phyloP scores from a whole-genome alignment of 148 eudicot genomes.

The Chenopodium quinoa region DNA sequence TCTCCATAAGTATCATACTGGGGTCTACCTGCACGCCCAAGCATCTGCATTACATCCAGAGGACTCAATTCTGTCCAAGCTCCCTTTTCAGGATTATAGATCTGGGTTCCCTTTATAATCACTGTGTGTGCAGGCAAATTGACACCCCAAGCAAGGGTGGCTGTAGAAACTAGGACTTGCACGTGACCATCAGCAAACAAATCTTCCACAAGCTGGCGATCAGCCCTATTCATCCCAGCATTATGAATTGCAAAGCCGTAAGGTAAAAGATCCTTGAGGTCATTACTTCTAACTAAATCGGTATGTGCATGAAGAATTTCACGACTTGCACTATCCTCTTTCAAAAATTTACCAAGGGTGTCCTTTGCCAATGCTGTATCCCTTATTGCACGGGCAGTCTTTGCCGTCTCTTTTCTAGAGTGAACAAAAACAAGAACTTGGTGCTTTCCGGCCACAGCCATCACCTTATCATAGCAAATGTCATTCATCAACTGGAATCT shows the following conservation, averaged over 20 bases:
- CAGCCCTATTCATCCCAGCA: slow-evolving; percentile 81
- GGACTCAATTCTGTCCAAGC: slow-evolving; percentile 86
- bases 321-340: slow-evolving; percentile 75
- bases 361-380: slow-evolving; percentile 76
- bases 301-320: slow-evolving; percentile 62
- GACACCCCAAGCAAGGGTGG: slow-evolving; percentile 85
- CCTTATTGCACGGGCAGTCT: slow-evolving; percentile 77
- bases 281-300: slow-evolving; percentile 64
- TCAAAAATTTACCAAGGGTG: slow-evolving; percentile 57
- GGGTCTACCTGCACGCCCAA: slow-evolving; percentile 87
- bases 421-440: slow-evolving; percentile 76
- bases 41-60: slow-evolving; percentile 83
- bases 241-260: slow-evolving; percentile 79
- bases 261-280: slow-evolving; percentile 69
- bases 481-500: slow-evolving; percentile 84
- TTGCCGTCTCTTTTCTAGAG: slow-evolving; percentile 78
- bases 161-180: slow-evolving; percentile 78
- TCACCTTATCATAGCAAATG: slow-evolving; percentile 73
- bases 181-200: slow-evolving; percentile 65
- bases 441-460: slow-evolving; percentile 61
- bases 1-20: slow-evolving; percentile 76
- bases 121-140: slow-evolving; percentile 74
- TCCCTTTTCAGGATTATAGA: slow-evolving; percentile 77
- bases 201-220: slow-evolving; percentile 67
- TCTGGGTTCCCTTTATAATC: slow-evolving; percentile 79